Conservation (phyloP, 306 rosid genomes). For the Citrullus mucosospermus region DNA sequence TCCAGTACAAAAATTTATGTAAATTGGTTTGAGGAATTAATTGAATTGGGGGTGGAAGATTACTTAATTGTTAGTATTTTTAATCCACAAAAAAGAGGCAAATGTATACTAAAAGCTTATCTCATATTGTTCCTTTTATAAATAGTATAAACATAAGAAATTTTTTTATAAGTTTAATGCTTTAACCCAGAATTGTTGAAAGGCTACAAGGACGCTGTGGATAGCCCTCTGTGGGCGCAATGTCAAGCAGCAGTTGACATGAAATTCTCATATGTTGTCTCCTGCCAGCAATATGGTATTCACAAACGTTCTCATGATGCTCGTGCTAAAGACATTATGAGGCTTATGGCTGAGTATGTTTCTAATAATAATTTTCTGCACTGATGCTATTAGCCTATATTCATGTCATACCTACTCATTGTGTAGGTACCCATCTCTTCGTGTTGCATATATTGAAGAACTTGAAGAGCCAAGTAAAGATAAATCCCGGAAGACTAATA, state of each 20-base stretch:
- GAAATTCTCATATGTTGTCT: conserved; percentile 85
- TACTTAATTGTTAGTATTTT: neutral
- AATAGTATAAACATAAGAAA: neutral
- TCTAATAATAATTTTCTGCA: conserved; percentile 1
- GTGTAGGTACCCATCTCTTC: conserved; percentile 81
- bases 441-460: conserved; percentile 91
- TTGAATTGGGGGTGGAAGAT: neutral
- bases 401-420: conserved; percentile 9
- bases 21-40: neutral
- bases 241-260: conserved; percentile 83
- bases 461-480: conserved; percentile 66
- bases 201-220: conserved; percentile 95
- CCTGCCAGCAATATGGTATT: conserved; percentile 82
- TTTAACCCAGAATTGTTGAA: conserved; percentile 47
- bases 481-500: conserved; percentile 38
- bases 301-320: conserved; percentile 71
- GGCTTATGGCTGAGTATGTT: conserved; percentile 69
- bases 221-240: conserved; percentile 56
- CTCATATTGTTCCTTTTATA: neutral
- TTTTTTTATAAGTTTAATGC: conserved; percentile 13
- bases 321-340: conserved; percentile 77
- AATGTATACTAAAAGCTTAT: neutral
- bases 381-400: conserved; percentile 6
- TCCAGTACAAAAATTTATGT: neutral
- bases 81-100: neutral